These are phyloP conservation scores for Halophytophthora polymorphica DNA, from an alignment of 352 stramenopile species.

Conservation along the genomic window DNA sequence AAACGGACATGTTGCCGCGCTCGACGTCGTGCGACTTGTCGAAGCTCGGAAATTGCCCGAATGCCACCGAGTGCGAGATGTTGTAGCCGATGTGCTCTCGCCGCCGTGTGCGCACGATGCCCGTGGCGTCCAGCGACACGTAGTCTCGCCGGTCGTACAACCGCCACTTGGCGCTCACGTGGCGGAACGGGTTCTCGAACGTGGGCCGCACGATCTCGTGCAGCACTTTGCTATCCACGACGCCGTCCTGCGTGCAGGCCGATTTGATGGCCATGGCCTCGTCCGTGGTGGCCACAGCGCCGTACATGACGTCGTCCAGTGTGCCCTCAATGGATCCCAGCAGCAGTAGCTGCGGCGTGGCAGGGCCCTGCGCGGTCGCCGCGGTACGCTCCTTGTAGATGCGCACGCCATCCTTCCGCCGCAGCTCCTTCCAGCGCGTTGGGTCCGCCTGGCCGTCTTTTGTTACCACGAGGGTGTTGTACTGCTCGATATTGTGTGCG, in stretches of 20 bases:
- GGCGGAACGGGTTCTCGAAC: slow-evolving; percentile 49
- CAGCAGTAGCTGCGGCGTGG: slow-evolving; percentile 35
- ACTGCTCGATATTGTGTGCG: slow-evolving; percentile 48
- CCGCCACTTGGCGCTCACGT: slow-evolving; percentile 36
- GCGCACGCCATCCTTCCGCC: slow-evolving; percentile 24
- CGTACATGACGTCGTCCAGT: slow-evolving; percentile 52
- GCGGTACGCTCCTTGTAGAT: slow-evolving; percentile 33
- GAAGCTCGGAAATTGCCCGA: slow-evolving; percentile 6
- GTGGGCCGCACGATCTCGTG: slow-evolving; percentile 44
- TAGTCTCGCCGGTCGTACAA: slow-evolving; percentile 27
- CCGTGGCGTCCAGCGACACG: slow-evolving; percentile 30
- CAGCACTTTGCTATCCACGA: slow-evolving; percentile 50
- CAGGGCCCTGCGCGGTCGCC: slow-evolving; percentile 14
- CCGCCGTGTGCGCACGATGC: slow-evolving; percentile 13
- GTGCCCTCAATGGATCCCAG: slow-evolving; percentile 39
- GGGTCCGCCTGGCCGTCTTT: slow-evolving; percentile 40
- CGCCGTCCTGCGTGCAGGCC: slow-evolving; percentile 42
- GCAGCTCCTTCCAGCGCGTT: slow-evolving; percentile 32
- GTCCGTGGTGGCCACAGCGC: slow-evolving; percentile 30
- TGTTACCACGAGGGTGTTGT: slow-evolving; percentile 43
- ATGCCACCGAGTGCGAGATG: slow-evolving; percentile 15
- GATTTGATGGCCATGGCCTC: slow-evolving; percentile 48
- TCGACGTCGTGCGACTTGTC: slow-evolving; percentile 7
- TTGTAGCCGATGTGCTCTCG: slow-evolving; percentile 27
- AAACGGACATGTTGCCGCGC: slow-evolving; percentile 15